Evolutionary conservation across 2,329 filamentous ascomycete genomes (phyloP), one percentile per base, ranked within the genome.

Genomic region (Lachnellula willkommii): DNA sequence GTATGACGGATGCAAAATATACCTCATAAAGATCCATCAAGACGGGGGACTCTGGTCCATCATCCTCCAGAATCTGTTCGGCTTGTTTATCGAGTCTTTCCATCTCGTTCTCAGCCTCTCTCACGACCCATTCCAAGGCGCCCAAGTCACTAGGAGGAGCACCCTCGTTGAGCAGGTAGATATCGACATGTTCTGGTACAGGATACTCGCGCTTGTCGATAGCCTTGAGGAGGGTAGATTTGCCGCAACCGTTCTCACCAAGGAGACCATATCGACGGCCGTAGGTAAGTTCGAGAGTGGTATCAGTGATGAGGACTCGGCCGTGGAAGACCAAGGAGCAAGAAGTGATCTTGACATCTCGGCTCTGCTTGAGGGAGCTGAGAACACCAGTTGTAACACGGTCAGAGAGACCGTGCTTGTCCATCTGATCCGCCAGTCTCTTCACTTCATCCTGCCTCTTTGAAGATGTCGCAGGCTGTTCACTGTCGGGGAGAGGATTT

Each of bases 231-330:
- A 99, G 77, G n/a, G 94, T 99, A 63, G 89, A 95, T 82, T 99
- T 99, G 74, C 94, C 94, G 75, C 94, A 99, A 64, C 94, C 94
- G 87, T 99, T 99, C 83, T 99, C 94, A 70, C 94, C 94, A 63
- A 99, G 79, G 56, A 99, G 80, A 73, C 94, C 94, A 73, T 99
- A 99, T 69, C 94, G 85, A 69, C 92, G 89, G 64, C 89, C 91
- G 72, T 90, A 94, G 72, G 89, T 93, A 69, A 99, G 82, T 76
- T 99, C 95, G 73, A 99, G 81, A 50, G 87, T 95, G 62, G 89
- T 89, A 75, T 99, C 94, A 71, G 87, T 93, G 76, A 99, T 89
- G 59, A 99, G 85, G 65, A 97, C 94, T 67, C 89, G 90, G 68
- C 95, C 94, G 81, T 99, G 95, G 84, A 99, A 99, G 62, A 96